A percentile compares a stretch with the other conserved stretches of the same genome.
Conservation (phyloP, 108 stramenopile genomes). For the Cyclotella kingstonii region DNA sequence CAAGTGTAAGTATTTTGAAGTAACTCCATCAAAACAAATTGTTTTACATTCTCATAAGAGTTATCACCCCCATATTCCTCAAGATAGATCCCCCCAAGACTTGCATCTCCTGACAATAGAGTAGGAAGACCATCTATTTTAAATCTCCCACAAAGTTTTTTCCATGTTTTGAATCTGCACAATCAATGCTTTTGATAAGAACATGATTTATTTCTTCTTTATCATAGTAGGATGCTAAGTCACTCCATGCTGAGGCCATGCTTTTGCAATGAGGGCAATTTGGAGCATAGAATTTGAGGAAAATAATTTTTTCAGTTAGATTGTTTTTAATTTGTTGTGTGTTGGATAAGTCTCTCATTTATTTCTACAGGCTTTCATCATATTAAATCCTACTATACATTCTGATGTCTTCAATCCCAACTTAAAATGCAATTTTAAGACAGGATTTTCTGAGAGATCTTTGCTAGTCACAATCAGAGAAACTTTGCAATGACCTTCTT, state of each 20-base stretch:
- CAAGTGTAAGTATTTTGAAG: slow-evolving; percentile 44
- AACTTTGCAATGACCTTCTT: too few relatives aligned
- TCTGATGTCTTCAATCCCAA: too few relatives aligned
- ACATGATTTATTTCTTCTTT: slow-evolving; percentile 9
- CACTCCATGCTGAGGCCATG: slow-evolving; percentile 40
- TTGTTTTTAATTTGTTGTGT: too few relatives aligned
- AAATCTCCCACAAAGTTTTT: slow-evolving; percentile 34
- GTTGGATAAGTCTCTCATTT: too few relatives aligned
- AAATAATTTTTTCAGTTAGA: slow-evolving; percentile 37
- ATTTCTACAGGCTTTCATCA: too few relatives aligned
- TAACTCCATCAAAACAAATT: slow-evolving; percentile 47
- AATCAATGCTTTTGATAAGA: slow-evolving; percentile 40
- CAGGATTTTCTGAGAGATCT: too few relatives aligned
- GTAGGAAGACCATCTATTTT: slow-evolving; percentile 58
- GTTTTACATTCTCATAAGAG: slow-evolving; percentile 36
- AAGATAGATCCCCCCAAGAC: slow-evolving; percentile 47
- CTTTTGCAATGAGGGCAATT: slow-evolving; percentile 45
- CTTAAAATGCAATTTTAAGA: too few relatives aligned
- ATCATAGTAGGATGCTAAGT: slow-evolving; percentile 36
- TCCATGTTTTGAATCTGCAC: slow-evolving; percentile 33
- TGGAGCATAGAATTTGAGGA: slow-evolving; percentile 44
- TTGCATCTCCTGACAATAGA: slow-evolving; percentile 53
- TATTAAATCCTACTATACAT: too few relatives aligned
- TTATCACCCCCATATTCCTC: slow-evolving; percentile 53
- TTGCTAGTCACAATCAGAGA: too few relatives aligned